Evolutionary conservation across 2,329 filamentous ascomycete genomes (phyloP).

Genomic region (Chaetoscypha palmicola): DNA sequence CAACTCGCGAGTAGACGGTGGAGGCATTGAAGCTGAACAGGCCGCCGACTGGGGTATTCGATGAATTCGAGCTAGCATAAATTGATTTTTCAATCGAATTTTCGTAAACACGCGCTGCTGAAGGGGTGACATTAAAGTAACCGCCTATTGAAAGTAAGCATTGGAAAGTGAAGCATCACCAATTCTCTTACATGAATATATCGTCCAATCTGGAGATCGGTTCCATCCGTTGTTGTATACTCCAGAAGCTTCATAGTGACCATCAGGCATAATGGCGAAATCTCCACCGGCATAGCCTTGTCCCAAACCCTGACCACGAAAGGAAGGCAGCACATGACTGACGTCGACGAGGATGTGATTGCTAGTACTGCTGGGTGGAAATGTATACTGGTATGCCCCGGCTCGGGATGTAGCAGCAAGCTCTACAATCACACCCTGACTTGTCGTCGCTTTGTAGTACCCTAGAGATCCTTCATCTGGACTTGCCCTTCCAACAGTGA

Average conservation of each 20-base stretch:
- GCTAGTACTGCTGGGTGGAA: slow-evolving; percentile 39
- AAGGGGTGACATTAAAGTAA: slow-evolving; percentile 21
- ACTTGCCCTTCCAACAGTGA: slow-evolving; percentile 47
- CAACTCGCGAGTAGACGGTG: slow-evolving; percentile 42
- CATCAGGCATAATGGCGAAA: slow-evolving; percentile 44
- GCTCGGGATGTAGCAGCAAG: slow-evolving; percentile 49
- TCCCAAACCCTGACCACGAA: slow-evolving; percentile 51
- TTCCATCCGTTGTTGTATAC: slow-evolving; percentile 65
- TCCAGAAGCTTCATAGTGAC: slow-evolving; percentile 52
- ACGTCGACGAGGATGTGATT: slow-evolving; percentile 23
- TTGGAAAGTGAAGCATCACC: slow-evolving; percentile 20
- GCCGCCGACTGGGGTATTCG: slow-evolving; percentile 38
- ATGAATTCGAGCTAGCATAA: slow-evolving; percentile 29
- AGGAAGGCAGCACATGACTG: slow-evolving; percentile 54
- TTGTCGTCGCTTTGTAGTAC: slow-evolving; percentile 51
- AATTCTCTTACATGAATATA: slow-evolving; percentile 48
- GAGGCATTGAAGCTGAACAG: slow-evolving; percentile 39
- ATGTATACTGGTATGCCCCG: slow-evolving; percentile 55
- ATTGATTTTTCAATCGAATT: slow-evolving; percentile 27
- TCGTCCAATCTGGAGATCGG: slow-evolving; percentile 52
- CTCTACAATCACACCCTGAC: slow-evolving; percentile 49
- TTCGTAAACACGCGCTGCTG: slow-evolving; percentile 20
- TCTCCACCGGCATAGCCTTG: slow-evolving; percentile 56
- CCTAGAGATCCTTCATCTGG: slow-evolving; percentile 50
- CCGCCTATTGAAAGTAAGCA: slow-evolving; percentile 17